These are phyloP conservation scores for Stromatinia cepivora DNA, from an alignment of 2,329 filamentous ascomycete genomes.

Conservation along the genomic window DNA sequence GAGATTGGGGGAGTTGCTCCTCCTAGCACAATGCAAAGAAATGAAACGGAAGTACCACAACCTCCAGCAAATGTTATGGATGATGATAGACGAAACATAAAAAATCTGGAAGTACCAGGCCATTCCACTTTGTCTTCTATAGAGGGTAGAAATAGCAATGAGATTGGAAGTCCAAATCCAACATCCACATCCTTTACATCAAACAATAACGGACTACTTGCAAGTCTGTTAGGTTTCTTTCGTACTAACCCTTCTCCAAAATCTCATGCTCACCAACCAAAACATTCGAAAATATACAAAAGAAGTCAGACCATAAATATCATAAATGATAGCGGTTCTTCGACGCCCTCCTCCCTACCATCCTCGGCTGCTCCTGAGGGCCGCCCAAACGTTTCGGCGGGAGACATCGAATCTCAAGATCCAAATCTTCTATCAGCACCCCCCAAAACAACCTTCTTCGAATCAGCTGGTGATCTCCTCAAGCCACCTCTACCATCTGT, in stretches of 20 bases:
- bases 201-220: constrained; percentile 52
- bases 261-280: constrained; percentile 52
- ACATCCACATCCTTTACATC: constrained; percentile 35
- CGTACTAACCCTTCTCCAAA: constrained; percentile 56
- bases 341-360: constrained; percentile 24
- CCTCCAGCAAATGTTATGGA: constrained; percentile 64
- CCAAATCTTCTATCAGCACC: constrained; percentile 62
- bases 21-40: constrained; percentile 47
- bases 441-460: constrained; percentile 89
- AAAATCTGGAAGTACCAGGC: constrained; percentile 42
- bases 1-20: constrained; percentile 35
- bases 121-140: constrained; percentile 31
- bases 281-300: constrained; percentile 70
- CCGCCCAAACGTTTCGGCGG: constrained; percentile 37
- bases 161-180: constrained; percentile 24
- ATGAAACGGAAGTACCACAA: constrained; percentile 63
- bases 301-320: constrained; percentile 71
- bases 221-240: constrained; percentile 68
- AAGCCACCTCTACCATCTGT: constrained; percentile 82
- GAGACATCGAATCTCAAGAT: constrained; percentile 46
- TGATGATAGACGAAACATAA: constrained; percentile 62
- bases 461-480: constrained; percentile 88
- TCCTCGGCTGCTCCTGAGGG: constrained; percentile 35
- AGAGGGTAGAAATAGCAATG: constrained; percentile 16
- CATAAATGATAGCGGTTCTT: constrained; percentile 41